Evolutionary conservation across 2,329 filamentous ascomycete species (phyloP).

Genomic region (Trichoderma atroviride): DNA sequence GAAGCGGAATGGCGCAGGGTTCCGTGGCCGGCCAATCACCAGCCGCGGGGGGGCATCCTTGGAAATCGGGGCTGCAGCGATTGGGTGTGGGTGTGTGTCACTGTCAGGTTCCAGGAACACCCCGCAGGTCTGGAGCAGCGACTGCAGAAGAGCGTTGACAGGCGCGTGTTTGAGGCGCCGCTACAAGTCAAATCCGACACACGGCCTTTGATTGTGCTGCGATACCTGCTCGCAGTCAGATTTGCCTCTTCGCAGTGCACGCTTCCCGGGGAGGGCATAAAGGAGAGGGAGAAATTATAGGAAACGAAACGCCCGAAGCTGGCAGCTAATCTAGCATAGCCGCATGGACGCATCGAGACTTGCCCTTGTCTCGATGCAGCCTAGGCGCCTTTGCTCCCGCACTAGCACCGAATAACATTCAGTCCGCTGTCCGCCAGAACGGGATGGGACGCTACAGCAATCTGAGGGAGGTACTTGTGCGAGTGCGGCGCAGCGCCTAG

Average conservation of each 20-base stretch:
- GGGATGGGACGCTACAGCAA: not conserved
- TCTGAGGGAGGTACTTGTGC: not conserved
- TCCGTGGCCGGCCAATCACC: constrained; percentile 30
- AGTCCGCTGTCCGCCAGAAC: not conserved
- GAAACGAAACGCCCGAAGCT: not conserved
- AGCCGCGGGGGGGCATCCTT: constrained; percentile 40
- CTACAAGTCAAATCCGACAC: not conserved
- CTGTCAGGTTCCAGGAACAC: constrained; percentile 41
- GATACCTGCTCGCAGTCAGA: not conserved
- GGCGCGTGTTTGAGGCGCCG: not conserved
- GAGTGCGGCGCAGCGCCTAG: not conserved
- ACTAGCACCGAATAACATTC: not conserved
- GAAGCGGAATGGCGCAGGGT: constrained; percentile 29
- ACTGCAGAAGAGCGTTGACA: not conserved
- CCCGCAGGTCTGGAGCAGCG: constrained; percentile 33
- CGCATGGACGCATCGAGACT: constrained; percentile 2
- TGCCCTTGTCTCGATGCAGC: not conserved
- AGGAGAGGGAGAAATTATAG: not conserved
- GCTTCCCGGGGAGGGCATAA: not conserved
- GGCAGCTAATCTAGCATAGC: constrained; percentile 1
- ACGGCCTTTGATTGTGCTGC: not conserved
- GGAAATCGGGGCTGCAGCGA: constrained; percentile 41
- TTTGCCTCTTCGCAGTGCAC: not conserved
- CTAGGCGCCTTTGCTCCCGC: not conserved
- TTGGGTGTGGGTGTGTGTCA: constrained; percentile 24